A percentile compares a stretch with the other conserved stretches of the same genome.
Evolutionary conservation across 106 monocot species (phyloP).

Genomic region (Dendrobium huoshanense): DNA sequence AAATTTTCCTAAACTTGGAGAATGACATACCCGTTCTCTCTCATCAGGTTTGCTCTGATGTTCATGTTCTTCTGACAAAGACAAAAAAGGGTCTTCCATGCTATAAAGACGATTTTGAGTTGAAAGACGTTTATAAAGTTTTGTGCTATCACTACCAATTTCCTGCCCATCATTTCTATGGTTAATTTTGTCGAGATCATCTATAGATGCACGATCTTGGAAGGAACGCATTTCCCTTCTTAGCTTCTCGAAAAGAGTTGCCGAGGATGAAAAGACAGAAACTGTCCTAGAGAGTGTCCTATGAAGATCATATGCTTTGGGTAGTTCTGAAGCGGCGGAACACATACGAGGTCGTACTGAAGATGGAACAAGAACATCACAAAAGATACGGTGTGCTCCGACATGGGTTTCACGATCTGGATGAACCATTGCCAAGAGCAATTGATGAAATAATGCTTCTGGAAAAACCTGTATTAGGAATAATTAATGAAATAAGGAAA

Average conservation of each 20-base stretch:
- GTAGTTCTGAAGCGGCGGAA: constrained; percentile 25
- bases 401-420: constrained; percentile 79
- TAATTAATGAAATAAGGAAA: background rate
- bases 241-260: constrained; percentile 79
- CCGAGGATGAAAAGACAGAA: constrained; percentile 95
- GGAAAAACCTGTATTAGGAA: constrained; percentile 61
- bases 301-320: constrained; percentile 39
- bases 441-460: constrained; percentile 76
- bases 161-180: constrained; percentile 21
- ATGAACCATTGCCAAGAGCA: constrained; percentile 78
- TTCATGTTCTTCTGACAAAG: constrained; percentile 27
- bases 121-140: constrained; percentile 30
- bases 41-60: constrained; percentile 14
- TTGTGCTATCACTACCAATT: constrained; percentile 24
- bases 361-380: constrained; percentile 83
- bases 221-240: constrained; percentile 40
- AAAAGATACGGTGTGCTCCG: constrained; percentile 83
- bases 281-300: constrained; percentile 83
- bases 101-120: constrained; percentile 38
- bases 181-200: constrained; percentile 16
- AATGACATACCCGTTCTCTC: constrained; percentile 30
- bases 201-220: constrained; percentile 21
- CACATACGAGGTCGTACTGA: constrained; percentile 52
- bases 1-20: background rate
- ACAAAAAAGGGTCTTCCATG: constrained; percentile 18